phyloP scores from a whole-genome alignment of 1,284 basidiomycete genomes.

The Pyrrhoderma noxium region DNA sequence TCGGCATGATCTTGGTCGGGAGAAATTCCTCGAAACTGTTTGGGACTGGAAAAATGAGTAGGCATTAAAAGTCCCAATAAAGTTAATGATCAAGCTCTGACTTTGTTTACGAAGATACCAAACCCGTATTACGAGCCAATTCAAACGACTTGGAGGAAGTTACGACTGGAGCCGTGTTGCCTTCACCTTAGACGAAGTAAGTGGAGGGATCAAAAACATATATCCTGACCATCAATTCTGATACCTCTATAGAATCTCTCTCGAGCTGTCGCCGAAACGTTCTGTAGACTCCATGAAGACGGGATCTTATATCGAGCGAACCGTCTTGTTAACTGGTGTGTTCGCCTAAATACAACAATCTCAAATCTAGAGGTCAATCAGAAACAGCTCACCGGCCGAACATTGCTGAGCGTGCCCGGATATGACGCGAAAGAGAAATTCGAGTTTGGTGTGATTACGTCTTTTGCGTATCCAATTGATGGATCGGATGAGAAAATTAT shows the following conservation, averaged over 20 bases:
- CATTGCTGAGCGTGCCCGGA: constrained; percentile 86
- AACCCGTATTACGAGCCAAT: constrained; percentile 83
- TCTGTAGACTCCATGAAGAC: constrained; percentile 88
- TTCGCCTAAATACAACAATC: constrained; percentile 90
- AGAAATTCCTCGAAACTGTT: constrained; percentile 87
- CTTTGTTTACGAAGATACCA: constrained; percentile 25
- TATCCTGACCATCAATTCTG: background rate
- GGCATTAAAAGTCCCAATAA: constrained; percentile 24
- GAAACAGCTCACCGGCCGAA: constrained; percentile 85
- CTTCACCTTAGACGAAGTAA: constrained; percentile 92
- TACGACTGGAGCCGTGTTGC: constrained; percentile 93
- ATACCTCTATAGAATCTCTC: constrained; percentile 50
- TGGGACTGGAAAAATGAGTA: constrained; percentile 97
- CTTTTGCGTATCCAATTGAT: constrained; percentile 91
- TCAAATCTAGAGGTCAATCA: constrained; percentile 98
- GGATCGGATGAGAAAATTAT: constrained; percentile 90
- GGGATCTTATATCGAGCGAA: constrained; percentile 96
- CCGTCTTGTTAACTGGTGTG: constrained; percentile 98
- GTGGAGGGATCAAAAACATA: constrained; percentile 21
- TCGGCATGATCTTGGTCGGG: constrained; percentile 90
- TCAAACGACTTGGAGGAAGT: constrained; percentile 85
- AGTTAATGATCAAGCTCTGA: constrained; percentile 17
- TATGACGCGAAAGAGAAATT: constrained; percentile 93
- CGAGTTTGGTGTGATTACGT: constrained; percentile 95
- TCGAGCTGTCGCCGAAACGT: constrained; percentile 87